phyloP scores from a whole-genome alignment of 768 basidiomycete species.

The Boletus rubescentipes region DNA sequence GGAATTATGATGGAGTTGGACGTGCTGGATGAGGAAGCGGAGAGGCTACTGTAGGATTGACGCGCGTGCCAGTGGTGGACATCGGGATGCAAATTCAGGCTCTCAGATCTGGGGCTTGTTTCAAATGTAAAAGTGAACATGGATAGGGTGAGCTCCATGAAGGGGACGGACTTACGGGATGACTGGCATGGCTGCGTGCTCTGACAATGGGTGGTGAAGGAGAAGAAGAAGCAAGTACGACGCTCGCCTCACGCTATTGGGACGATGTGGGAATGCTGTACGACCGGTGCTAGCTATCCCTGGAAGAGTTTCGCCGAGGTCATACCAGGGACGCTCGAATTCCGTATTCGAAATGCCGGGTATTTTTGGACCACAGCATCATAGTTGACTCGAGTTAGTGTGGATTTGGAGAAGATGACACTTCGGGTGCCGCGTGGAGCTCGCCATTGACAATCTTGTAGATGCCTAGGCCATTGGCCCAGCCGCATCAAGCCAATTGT shows the following conservation, averaged over 20 bases:
- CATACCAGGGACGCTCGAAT: too few species aligned
- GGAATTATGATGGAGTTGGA: not conserved
- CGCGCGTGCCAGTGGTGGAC: not conserved
- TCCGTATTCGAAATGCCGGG: too few species aligned
- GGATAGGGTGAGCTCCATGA: not conserved
- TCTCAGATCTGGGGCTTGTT: not conserved
- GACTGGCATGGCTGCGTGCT: not conserved
- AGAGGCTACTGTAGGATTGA: not conserved
- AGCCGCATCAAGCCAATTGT: too few species aligned
- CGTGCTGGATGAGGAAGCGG: not conserved
- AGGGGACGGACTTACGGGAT: not conserved
- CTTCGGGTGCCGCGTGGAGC: too few species aligned
- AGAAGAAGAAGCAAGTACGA: not conserved
- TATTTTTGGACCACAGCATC: too few species aligned
- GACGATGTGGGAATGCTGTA: not conserved
- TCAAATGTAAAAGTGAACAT: too few species aligned
- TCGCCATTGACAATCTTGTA: too few species aligned
- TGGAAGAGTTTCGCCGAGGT: too few species aligned
- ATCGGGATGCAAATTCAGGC: too few species aligned
- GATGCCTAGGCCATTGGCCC: too few species aligned
- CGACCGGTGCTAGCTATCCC: not conserved
- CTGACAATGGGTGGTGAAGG: not conserved
- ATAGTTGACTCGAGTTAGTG: too few species aligned
- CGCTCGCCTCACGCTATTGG: not conserved
- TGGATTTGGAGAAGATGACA: too few species aligned